These are phyloP conservation scores for Phytophthora lateralis DNA, from an alignment of 352 stramenopile genomes.

Conservation along the genomic window DNA sequence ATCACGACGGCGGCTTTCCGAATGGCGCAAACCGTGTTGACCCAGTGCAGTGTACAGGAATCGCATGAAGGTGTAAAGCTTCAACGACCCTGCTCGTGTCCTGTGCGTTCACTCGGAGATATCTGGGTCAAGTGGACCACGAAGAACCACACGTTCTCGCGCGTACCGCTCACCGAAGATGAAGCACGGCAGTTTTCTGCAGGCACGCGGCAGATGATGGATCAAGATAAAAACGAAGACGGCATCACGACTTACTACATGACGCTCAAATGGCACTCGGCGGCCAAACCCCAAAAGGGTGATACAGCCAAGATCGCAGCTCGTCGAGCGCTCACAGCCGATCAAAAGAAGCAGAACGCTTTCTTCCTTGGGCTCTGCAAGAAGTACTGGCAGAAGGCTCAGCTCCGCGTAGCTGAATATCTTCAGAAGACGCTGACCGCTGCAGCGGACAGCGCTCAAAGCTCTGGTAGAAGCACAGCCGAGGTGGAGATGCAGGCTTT, in stretches of 20 bases:
- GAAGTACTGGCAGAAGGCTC: conserved; percentile 73
- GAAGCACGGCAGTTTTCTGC: conserved; percentile 73
- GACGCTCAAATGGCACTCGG: conserved; percentile 87
- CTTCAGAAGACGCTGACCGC: conserved; percentile 65
- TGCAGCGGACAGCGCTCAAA: conserved; percentile 15
- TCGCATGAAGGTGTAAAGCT: conserved; percentile 60
- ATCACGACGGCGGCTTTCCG: conserved; percentile 61
- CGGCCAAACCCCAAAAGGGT: conserved; percentile 81
- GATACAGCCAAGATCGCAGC: conserved; percentile 87
- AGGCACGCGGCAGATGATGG: conserved; percentile 87
- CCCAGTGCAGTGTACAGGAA: conserved; percentile 73
- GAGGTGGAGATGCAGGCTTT: conserved; percentile 69
- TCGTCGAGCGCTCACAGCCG: conserved; percentile 55
- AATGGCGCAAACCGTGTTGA: conserved; percentile 68
- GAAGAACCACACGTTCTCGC: conserved; percentile 79
- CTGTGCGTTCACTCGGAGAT: conserved; percentile 75
- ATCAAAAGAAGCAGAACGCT: conserved; percentile 83
- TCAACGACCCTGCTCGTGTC: conserved; percentile 77
- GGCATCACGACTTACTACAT: conserved; percentile 67
- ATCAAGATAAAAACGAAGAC: conserved; percentile 48
- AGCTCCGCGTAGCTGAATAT: conserved; percentile 74
- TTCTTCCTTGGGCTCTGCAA: conserved; percentile 80
- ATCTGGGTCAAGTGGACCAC: conserved; percentile 86
- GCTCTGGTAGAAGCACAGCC: conserved; percentile 17
- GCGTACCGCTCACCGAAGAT: conserved; percentile 51